These are phyloP conservation scores for Suillus spraguei DNA, from an alignment of 768 basidiomycete genomes.

Conservation along the genomic window DNA sequence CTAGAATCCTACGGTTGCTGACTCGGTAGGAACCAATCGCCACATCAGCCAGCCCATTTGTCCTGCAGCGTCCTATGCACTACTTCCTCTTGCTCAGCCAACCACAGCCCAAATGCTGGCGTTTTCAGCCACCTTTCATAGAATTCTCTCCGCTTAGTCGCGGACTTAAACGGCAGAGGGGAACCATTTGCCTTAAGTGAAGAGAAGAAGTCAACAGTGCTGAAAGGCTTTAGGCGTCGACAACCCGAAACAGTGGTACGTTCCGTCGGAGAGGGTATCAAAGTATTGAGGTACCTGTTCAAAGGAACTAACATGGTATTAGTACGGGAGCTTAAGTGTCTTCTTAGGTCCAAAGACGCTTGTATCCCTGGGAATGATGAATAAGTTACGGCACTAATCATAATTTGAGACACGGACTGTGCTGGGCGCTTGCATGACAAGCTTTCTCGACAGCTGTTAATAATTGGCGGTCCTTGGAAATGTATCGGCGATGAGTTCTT, in stretches of 20 bases:
- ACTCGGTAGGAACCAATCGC: neutral
- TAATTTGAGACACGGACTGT: constrained; percentile 45
- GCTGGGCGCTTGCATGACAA: constrained; percentile 45
- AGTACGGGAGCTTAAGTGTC: constrained; percentile 85
- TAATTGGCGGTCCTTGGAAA: constrained; percentile 79
- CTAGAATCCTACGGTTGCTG: neutral
- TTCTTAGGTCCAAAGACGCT: constrained; percentile 66
- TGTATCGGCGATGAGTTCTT: constrained; percentile 77
- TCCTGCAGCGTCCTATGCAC: constrained; percentile 56
- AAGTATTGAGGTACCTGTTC: constrained; percentile 86
- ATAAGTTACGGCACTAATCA: constrained; percentile 5
- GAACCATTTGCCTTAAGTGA: constrained; percentile 73
- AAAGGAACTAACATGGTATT: constrained; percentile 87
- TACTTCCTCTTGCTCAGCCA: constrained; percentile 74
- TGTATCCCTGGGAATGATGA: constrained; percentile 47
- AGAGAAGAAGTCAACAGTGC: constrained; percentile 63
- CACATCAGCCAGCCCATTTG: constrained; percentile 12
- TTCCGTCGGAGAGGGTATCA: constrained; percentile 73
- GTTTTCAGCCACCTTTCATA: constrained; percentile 78
- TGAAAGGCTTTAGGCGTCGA: constrained; percentile 71
- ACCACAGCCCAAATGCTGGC: constrained; percentile 79
- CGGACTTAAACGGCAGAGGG: constrained; percentile 74
- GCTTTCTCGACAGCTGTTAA: constrained; percentile 75
- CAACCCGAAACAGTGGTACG: constrained; percentile 28
- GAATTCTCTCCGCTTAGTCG: constrained; percentile 66